Evolutionary conservation across 73 alveolate species (phyloP), one percentile per base, ranked within the genome.

Genomic region (Paramecium sonneborni): DNA sequence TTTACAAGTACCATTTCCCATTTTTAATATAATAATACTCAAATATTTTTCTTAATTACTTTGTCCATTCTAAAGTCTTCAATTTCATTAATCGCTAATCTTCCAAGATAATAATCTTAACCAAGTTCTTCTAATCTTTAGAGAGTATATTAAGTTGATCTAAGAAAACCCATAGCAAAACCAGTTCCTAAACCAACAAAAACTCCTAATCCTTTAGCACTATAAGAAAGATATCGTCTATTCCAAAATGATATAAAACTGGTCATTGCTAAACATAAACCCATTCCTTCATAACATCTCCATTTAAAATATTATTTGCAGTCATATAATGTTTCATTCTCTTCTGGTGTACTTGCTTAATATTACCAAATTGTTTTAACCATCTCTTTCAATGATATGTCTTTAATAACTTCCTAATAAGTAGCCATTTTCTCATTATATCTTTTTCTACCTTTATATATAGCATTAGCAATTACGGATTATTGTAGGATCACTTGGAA

Each of bases 21-120:
- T 44, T 3, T 46, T 30, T 84, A 52, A 52, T 52, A 52, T 52
- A 52, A 52, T 52, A 52, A 52, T 52, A 24, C 14, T 86, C 93
- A 86, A 39, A 86, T 72, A 41, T 76, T 86, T 39, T 86, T 86
- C 55, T 62, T 62, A 32, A 69, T 70, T 46, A 69, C 87, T 46
- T 88, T 88, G 39, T 88, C 94, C 94, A 72, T 69, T 88, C 94
- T 88, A n/a, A 88, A 88, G 55, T 88, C 94, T 70, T 88, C 94
- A 43, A 88, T 88, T 52, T 88, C 94, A 44, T 38, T 70, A 38
- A 69, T 69, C 0, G 94, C 94, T 72, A 88, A 32, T 88, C 94
- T 88, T 14, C 94, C 94, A 14, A 88, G 55, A 10, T 57, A 88
- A 72, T 88, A 88, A 24, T 88, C 94, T 24, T 62, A 52, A 34